Evolutionary conservation across 2,329 filamentous ascomycete genomes (phyloP), one percentile per base, ranked within the genome.

Genomic region (Pyrenophora seminiperda): DNA sequence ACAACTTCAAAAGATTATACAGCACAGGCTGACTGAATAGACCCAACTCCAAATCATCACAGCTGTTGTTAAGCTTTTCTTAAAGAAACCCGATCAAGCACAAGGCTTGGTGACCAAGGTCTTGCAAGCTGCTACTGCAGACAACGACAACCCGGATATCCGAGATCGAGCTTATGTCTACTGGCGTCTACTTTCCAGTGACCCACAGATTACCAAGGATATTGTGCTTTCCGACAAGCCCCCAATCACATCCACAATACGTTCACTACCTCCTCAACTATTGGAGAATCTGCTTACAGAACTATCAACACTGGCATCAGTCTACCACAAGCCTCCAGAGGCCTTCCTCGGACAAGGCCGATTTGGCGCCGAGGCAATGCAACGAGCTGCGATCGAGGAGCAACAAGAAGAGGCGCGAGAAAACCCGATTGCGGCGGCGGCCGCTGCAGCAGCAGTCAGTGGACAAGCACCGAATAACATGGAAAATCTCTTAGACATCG

Each of bases 11-110:
- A 11, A 18, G 19, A 19, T 11, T 13, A 19, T 0, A 9, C 4
- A 2, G 20, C 22, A n/a, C 10, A 18, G 41, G 24, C 73, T 78
- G 59, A 80, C 59, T 22, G 10, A 41, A 0, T 63, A 96, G 87
- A 96, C 91, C n/a, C 94, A 99, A 80, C 78, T 99, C 43, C 94
- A 99, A 75, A 97, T 97, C 62, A 81, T 99, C 64, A 99, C 94
- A 7, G 92, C 94, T 1, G 92, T 97, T 4, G 93, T 99, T 48
- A 99, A 99, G 74, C 82, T 99, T 24, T 99, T 97, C 80, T 76
- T 99, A 59, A 97, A 99, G 77, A 95, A 96, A 75, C 94, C 94
- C 2, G 88, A 94, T 66, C 91, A 89, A 70, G 93, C 89, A 47
- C 93, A 97, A 76, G 85, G 85, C 1, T 80, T 99, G 2, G 93